phyloP scores from a whole-genome alignment of 192 early-diverging fungal species.

The Coemansia sp. region DNA sequence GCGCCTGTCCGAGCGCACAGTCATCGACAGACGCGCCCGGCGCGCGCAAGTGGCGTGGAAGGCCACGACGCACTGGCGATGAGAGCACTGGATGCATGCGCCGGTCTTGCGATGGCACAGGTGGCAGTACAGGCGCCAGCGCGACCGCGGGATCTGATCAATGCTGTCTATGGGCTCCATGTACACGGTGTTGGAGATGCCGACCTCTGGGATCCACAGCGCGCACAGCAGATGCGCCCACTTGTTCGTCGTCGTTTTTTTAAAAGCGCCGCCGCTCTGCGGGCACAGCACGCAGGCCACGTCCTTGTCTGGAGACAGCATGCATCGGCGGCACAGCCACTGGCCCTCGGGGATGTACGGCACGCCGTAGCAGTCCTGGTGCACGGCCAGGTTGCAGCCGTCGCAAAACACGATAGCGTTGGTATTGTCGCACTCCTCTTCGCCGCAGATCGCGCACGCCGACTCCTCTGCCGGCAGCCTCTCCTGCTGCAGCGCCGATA shows the following conservation, averaged over 20 bases:
- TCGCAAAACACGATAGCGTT: constrained; percentile 99
- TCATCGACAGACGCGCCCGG: constrained; percentile 83
- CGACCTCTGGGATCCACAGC: constrained; percentile 94
- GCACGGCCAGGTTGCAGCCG: constrained; percentile 97
- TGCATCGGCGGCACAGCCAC: constrained; percentile 98
- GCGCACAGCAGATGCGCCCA: constrained; percentile 98
- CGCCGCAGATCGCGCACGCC: constrained; percentile 91
- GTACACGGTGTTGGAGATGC: constrained; percentile 81
- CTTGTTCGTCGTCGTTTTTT: constrained; percentile 86
- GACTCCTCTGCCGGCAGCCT: constrained; percentile 73
- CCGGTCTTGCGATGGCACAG: constrained; percentile 81
- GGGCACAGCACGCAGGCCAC: constrained; percentile 92
- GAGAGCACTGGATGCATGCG: constrained; percentile 93
- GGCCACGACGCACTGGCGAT: constrained; percentile 81
- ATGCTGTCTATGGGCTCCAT: constrained; percentile 99
- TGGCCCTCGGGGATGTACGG: constrained; percentile 99
- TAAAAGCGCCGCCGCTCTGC: constrained; percentile 90
- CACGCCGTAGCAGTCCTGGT: constrained; percentile 99
- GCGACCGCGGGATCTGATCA: constrained; percentile 80
- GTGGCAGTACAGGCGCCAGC: constrained; percentile 86
- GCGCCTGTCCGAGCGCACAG: constrained; percentile 60
- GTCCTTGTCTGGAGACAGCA: constrained; percentile 87
- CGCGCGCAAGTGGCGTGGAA: constrained; percentile 95
- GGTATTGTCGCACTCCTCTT: constrained; percentile 98
- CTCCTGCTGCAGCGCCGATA: constrained; percentile 54